Evolutionary conservation across 768 basidiomycete species (phyloP), one percentile per base, ranked within the genome.

Genomic region (Phanerochaete carnosa): DNA sequence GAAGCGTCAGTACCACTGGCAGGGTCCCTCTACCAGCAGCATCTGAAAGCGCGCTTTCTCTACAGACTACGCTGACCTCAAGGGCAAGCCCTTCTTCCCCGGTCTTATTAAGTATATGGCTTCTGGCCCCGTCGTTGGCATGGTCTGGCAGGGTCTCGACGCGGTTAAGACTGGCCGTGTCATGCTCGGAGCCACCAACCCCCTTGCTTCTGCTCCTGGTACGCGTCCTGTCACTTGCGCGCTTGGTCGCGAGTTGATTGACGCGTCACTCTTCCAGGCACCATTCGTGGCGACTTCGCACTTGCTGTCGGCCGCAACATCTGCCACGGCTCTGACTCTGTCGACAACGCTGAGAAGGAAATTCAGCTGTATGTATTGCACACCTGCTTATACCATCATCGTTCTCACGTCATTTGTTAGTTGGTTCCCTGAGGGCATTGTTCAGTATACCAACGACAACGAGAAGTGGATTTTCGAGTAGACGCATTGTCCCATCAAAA

Each of bases 171-270:
- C 94, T 60, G 95, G 95, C 67, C 94, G 95, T 78, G 83, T 75
- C 75, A 96, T 97, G 92, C 88, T 96, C 65, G 96, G 96, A 72
- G 87, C 94, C 49, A 97, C 96, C 72, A 97, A 99, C 87, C 97
- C 97, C 62, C 86, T 98, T 64, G 83, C 82, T 39, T 98, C 96
- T 64, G 79, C 85, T 64, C 83, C 91, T 65, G 96, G 95, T 90
- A 65, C 62, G 86, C 75, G 57, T 45, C 45, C 32, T 19, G 45
- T 11, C 56, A 32, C 45, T 32, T 33, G 25, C 37, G 39, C 54
- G 30, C 23, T 45, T 49, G 9, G n/a, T 49, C 28, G 8, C 19
- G 30, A 52, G 51, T 22, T 52, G n/a, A 39, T 46, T 33, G n/a
- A 49, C 45, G 39, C 50, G 43, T 55, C 26, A 33, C 25, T 46